Conservation (phyloP, 169 alveolate genomes). For the Plasmodium sp. region DNA sequence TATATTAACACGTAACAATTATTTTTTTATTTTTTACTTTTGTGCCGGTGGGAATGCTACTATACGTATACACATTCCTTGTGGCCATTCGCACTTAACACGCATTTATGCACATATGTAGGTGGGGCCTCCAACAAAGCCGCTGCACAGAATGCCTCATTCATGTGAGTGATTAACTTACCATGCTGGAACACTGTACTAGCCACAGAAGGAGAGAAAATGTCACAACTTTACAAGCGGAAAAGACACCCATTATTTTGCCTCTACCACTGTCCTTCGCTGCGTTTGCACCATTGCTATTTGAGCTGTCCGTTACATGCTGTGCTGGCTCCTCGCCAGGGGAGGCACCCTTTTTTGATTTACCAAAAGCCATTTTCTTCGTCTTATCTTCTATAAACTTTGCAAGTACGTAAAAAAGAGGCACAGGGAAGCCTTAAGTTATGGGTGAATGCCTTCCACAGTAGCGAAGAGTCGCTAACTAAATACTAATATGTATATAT, state of each 20-base stretch:
- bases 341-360: neutral
- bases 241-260: neutral
- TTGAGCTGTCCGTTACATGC: neutral
- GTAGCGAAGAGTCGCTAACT: neutral
- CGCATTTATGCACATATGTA: neutral
- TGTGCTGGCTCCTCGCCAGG: neutral
- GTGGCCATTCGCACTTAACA: neutral
- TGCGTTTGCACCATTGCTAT: neutral
- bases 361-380: neutral
- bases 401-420: neutral
- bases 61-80: neutral
- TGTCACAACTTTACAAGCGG: neutral
- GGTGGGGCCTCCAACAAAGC: neutral
- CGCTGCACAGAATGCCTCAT: neutral
- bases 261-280: neutral
- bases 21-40: neutral
- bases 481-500: neutral
- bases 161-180: neutral
- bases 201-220: slow-evolving; percentile 6
- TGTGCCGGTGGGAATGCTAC: neutral
- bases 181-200: neutral
- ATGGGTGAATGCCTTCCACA: neutral
- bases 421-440: neutral
- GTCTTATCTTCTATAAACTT: neutral
- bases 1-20: neutral